Conservation (phyloP, 2,329 filamentous ascomycete species). For the Sporothrix euskadiensis region DNA sequence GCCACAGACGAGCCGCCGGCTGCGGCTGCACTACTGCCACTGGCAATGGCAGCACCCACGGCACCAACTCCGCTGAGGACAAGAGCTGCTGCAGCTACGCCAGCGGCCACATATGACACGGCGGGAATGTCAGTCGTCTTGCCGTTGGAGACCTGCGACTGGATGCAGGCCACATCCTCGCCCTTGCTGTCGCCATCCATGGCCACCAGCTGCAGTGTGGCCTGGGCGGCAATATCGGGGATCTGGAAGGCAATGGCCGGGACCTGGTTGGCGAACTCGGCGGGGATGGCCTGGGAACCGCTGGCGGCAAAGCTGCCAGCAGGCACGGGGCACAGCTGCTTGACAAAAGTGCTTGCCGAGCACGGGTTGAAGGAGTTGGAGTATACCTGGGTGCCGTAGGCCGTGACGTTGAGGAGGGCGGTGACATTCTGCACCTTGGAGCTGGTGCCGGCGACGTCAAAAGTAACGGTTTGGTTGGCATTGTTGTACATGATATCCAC, state of each 20-base stretch:
- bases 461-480: slow-evolving; percentile 68
- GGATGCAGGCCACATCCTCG: slow-evolving; percentile 74
- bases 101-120: slow-evolving; percentile 80
- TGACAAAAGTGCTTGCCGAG: slow-evolving; percentile 62
- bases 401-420: slow-evolving; percentile 72
- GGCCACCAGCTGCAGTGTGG: slow-evolving; percentile 72
- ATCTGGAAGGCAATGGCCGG: slow-evolving; percentile 86
- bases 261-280: slow-evolving; percentile 70
- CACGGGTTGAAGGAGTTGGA: slow-evolving; percentile 82
- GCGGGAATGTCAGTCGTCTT: slow-evolving; percentile 75
- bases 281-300: slow-evolving; percentile 71
- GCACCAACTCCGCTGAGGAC: slow-evolving; percentile 72
- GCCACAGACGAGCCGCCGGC: slow-evolving; percentile 46
- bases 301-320: slow-evolving; percentile 70
- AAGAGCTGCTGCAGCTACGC: slow-evolving; percentile 81
- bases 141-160: slow-evolving; percentile 80
- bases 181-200: slow-evolving; percentile 50
- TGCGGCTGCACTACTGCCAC: slow-evolving; percentile 53
- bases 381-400: slow-evolving; percentile 83
- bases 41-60: slow-evolving; percentile 40
- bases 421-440: slow-evolving; percentile 74
- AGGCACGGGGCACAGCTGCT: slow-evolving; percentile 84
- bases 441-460: slow-evolving; percentile 81
- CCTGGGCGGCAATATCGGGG: slow-evolving; percentile 85
- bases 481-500: slow-evolving; percentile 80